These are phyloP conservation scores for Zizania latifolia DNA, from an alignment of 176 grass and related monocot genomes.

Conservation along the genomic window DNA sequence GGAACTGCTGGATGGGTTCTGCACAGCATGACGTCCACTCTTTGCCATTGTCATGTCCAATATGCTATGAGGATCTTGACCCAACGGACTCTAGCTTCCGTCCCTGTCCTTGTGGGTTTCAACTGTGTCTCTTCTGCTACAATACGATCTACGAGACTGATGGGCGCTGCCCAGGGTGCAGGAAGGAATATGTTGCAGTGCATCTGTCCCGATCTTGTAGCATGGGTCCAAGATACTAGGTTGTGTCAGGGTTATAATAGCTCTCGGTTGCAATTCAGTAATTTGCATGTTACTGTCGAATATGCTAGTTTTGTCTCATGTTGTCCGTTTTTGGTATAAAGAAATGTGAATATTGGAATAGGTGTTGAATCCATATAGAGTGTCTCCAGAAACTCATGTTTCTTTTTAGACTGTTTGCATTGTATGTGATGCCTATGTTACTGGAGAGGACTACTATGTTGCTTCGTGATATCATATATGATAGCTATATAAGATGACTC, in stretches of 20 bases:
- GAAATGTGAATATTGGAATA: slow-evolving; percentile 76
- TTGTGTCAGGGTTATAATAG: slow-evolving; percentile 19
- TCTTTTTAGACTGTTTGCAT: slow-evolving; percentile 22
- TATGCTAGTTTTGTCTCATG: slow-evolving; percentile 34
- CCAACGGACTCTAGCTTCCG: slow-evolving; percentile 79
- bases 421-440: slow-evolving; percentile 52
- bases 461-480: slow-evolving; percentile 46
- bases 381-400: slow-evolving; percentile 28
- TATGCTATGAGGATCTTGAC: slow-evolving; percentile 90
- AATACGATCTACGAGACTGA: slow-evolving; percentile 84
- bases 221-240: slow-evolving; percentile 78
- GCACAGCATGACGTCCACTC: slow-evolving; percentile 41
- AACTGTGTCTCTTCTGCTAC: slow-evolving; percentile 92
- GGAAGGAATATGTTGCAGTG: slow-evolving; percentile 67
- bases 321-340: slow-evolving; percentile 46
- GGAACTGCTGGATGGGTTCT: slow-evolving; percentile 31
- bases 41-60: slow-evolving; percentile 63
- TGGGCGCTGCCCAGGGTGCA: slow-evolving; percentile 87
- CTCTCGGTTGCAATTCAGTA: slow-evolving; percentile 28
- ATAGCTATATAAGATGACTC: slow-evolving; percentile 36
- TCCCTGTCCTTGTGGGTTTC: slow-evolving; percentile 83
- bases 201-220: slow-evolving; percentile 71
- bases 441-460: slow-evolving; percentile 39
- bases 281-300: slow-evolving; percentile 25
- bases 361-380: slow-evolving; percentile 39